Conservation (phyloP, 2,329 filamentous ascomycete species). For the Tolypocladium album region DNA sequence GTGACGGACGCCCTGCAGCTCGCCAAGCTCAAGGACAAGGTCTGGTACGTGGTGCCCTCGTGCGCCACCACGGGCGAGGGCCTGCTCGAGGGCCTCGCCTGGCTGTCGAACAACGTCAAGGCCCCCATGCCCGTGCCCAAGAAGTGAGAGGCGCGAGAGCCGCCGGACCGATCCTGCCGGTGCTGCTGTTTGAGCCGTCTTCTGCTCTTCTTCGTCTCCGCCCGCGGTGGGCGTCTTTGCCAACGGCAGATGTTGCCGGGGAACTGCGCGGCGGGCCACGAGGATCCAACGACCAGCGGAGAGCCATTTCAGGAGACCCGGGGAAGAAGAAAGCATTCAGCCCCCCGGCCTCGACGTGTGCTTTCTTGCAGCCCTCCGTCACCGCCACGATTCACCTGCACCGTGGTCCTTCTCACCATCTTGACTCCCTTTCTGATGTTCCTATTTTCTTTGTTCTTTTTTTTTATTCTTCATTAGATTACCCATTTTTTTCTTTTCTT, state of each 20-base stretch:
- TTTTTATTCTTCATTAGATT: not conserved
- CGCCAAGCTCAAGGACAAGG: slow-evolving; percentile 67
- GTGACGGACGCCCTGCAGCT: slow-evolving; percentile 70
- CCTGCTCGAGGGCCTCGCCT: slow-evolving; percentile 69
- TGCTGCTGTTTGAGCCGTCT: not conserved
- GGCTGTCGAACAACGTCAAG: slow-evolving; percentile 81
- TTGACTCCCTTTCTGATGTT: not conserved
- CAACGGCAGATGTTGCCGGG: not conserved
- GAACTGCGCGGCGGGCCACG: too few relatives aligned
- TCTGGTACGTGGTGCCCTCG: slow-evolving; percentile 78
- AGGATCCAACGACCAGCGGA: not conserved
- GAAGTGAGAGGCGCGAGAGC: slow-evolving; percentile 25
- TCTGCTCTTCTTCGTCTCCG: not conserved
- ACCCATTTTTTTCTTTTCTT: not conserved
- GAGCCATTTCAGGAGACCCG: too few relatives aligned
- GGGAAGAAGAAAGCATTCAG: too few relatives aligned
- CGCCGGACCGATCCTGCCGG: not conserved
- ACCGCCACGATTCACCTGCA: too few relatives aligned
- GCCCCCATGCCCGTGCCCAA: slow-evolving; percentile 43
- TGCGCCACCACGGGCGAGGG: slow-evolving; percentile 75
- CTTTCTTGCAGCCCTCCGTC: too few relatives aligned
- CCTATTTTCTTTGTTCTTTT: not conserved
- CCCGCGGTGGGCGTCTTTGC: not conserved
- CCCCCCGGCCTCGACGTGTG: too few relatives aligned
- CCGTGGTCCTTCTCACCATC: not conserved